Base-by-base conservation (phyloP, 768 basidiomycete genomes). In the Amanita molliuscula region DNA sequence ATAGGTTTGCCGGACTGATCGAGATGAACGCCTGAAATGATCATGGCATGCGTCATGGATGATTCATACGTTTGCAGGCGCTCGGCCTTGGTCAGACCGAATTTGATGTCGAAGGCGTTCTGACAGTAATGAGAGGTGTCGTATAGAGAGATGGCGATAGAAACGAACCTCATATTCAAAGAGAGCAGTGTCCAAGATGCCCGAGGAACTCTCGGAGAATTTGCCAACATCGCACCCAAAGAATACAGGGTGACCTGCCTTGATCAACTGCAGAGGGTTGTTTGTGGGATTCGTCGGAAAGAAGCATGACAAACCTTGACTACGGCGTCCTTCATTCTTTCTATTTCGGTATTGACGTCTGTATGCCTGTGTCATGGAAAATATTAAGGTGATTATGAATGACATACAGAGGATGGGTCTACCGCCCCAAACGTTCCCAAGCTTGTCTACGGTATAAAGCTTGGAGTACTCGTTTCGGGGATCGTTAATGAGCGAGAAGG, bases 211-310 rank as follows among this genome's bases (percentile, higher is more conserved):
- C 56, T 88, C 82, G 3, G 84, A 86, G 61, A 80, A 88, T 61
- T 96, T 79, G 31, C 92, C 93, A 40, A 96, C 92, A 61, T 98
- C 95, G 62, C 94, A 96, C 0, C 93, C 95, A 61, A 97, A 97
- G 78, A 95, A 96, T 40, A 94, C 84, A 4, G 93, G 86, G 34
- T 83, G 81, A 35, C 89, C 87, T 21, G 87, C 85, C 66, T 90
- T 90, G 70, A 95, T 78, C 64, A 85, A 73, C 74, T 79, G 28
- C 3, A 10, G 34, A 43, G 16, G 33, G 23, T 31, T 28, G 28
- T n/a, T 16, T 9, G 34, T 36, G 42, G 7, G 5, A 7, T 11
- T 9, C 33, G 20, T 20, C 13, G 35, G 11, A 31, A 53, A 40
- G 36, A 51, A 16, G 16, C 13, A 16, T 15, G 48, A 55, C 66